These are phyloP conservation scores for Blastomyces parvus DNA, from an alignment of 2,329 filamentous ascomycete species.

Conservation along the genomic window DNA sequence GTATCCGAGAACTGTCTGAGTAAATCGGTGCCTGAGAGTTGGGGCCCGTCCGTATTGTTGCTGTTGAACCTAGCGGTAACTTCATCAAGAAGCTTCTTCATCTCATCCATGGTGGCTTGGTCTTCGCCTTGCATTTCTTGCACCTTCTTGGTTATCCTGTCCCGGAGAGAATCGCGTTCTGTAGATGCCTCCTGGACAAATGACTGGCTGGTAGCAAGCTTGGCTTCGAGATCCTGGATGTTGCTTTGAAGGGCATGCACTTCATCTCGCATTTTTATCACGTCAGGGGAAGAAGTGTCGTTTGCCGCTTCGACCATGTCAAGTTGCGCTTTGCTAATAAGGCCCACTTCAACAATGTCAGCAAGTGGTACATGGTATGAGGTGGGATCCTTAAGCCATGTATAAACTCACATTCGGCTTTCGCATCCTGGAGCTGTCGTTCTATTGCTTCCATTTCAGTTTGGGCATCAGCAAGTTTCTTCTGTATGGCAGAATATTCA, in stretches of 20 bases:
- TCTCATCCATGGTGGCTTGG: constrained; percentile 32
- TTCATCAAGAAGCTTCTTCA: constrained; percentile 34
- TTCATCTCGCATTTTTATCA: constrained; percentile 27
- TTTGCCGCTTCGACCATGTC: constrained; percentile 32
- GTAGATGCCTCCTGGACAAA: constrained; percentile 31
- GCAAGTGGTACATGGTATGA: constrained; percentile 8
- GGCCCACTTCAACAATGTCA: constrained; percentile 25
- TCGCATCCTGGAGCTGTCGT: constrained; percentile 29
- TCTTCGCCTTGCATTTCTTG: constrained; percentile 33
- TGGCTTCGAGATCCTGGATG: constrained; percentile 31
- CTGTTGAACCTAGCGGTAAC: constrained; percentile 29
- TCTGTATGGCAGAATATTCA: constrained; percentile 28
- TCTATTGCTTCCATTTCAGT: constrained; percentile 28
- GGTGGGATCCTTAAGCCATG: neutral
- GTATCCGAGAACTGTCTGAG: constrained; percentile 42
- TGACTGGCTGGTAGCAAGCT: constrained; percentile 31
- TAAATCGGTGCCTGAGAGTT: constrained; percentile 32
- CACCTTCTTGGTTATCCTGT: constrained; percentile 32
- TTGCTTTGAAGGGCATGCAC: constrained; percentile 28
- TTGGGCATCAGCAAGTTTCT: constrained; percentile 32
- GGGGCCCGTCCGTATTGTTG: constrained; percentile 24
- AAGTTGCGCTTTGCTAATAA: constrained; percentile 30
- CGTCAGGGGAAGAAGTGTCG: constrained; percentile 28
- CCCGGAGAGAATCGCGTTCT: constrained; percentile 33
- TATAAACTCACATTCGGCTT: constrained; percentile 27